A percentile compares a stretch with the other conserved stretches of the same genome.
Conservation (phyloP, 2,329 filamentous ascomycete species). For the Penicillium sp. region DNA sequence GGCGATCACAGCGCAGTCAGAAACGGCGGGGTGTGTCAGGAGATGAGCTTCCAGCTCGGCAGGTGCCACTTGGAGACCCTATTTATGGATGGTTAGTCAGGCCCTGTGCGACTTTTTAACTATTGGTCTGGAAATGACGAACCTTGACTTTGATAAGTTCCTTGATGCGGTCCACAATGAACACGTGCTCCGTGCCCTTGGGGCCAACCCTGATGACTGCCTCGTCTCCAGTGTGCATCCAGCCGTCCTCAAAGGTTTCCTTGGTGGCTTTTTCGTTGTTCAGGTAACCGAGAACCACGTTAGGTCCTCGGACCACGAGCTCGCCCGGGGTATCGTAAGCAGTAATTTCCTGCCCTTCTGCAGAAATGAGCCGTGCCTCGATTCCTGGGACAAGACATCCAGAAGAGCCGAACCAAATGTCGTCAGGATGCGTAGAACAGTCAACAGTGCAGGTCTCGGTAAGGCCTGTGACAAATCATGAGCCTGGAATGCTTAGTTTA, state of each 20-base stretch:
- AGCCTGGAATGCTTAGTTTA: background rate
- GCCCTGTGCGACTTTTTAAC: background rate
- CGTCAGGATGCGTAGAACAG: conserved; percentile 50
- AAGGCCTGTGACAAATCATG: conserved; percentile 49
- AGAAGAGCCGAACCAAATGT: conserved; percentile 66
- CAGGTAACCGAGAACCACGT: conserved; percentile 74
- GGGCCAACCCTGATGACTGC: conserved; percentile 62
- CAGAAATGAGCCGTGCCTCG: conserved; percentile 61
- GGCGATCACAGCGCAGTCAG: conserved; percentile 73
- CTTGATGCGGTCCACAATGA: conserved; percentile 78
- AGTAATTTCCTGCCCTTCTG: conserved; percentile 65
- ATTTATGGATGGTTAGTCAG: conserved; percentile 6
- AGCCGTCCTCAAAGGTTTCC: conserved; percentile 75
- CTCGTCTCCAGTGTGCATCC: conserved; percentile 83
- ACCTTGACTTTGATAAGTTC: conserved; percentile 75
- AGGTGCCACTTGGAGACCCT: conserved; percentile 77
- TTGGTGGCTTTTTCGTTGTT: conserved; percentile 78
- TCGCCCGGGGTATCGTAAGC: conserved; percentile 72
- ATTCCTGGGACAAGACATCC: conserved; percentile 63
- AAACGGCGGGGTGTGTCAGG: conserved; percentile 67
- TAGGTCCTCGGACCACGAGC: conserved; percentile 70
- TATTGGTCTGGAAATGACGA: conserved; percentile 14
- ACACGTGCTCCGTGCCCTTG: conserved; percentile 70
- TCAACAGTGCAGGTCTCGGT: conserved; percentile 74
- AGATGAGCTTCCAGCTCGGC: conserved; percentile 78